These are phyloP conservation scores for Cytospora paraplurivora DNA, from an alignment of 2,329 filamentous ascomycete genomes.

Conservation along the genomic window DNA sequence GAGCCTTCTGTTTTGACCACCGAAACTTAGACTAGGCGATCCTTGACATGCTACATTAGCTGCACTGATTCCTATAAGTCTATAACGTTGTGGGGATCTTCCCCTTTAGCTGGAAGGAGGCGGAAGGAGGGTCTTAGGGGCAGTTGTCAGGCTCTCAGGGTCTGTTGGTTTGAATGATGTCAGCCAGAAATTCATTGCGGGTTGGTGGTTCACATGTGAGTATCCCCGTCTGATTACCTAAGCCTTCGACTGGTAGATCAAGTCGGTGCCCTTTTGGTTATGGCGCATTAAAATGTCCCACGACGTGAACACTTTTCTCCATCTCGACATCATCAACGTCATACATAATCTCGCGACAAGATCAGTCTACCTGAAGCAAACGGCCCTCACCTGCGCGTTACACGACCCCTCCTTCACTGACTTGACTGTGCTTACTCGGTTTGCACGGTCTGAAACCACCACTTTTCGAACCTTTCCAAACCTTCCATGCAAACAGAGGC, in stretches of 20 bases:
- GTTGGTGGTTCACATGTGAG: neutral
- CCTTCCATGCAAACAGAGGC: constrained; percentile 69
- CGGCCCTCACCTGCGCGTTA: constrained; percentile 10
- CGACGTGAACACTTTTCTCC: neutral
- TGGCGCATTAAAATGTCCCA: neutral
- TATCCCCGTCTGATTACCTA: neutral
- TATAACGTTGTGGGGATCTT: too few species aligned
- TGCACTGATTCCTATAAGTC: too few species aligned
- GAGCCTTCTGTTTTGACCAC: too few species aligned
- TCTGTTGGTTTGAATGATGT: neutral
- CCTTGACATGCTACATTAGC: too few species aligned
- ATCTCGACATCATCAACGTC: constrained; percentile 21
- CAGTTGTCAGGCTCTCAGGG: too few species aligned
- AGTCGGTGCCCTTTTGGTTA: neutral
- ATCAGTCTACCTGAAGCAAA: constrained; percentile 11
- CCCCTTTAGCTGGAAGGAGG: too few species aligned
- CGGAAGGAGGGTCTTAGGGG: too few species aligned
- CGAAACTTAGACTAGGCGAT: too few species aligned
- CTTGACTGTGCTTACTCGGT: constrained; percentile 53
- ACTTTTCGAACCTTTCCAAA: constrained; percentile 41
- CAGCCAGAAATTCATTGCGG: neutral
- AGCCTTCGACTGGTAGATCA: neutral
- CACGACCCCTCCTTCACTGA: neutral
- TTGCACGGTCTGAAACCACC: constrained; percentile 52
- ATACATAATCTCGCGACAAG: constrained; percentile 19